Conservation (phyloP, 108 stramenopile genomes). For the Pseudonitzschia multiseries region DNA sequence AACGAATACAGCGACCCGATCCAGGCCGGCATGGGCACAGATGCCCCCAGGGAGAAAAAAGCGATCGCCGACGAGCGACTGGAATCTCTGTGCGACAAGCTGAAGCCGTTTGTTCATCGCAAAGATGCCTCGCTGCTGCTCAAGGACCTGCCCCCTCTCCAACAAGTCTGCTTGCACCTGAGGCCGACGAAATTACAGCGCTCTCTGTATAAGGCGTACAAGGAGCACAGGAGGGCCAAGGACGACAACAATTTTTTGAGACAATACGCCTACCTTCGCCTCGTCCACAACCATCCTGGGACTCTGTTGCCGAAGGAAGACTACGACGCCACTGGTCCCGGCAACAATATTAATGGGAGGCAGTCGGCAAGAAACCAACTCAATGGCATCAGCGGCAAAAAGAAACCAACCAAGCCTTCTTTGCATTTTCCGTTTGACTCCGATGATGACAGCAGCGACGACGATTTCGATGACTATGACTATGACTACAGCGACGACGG, state of each 20-base stretch:
- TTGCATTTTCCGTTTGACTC: constrained; percentile 25
- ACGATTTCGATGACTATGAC: too few relatives aligned
- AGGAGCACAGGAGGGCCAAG: constrained; percentile 28
- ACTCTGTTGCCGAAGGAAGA: constrained; percentile 1
- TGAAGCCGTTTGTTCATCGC: constrained; percentile 59
- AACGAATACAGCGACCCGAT: constrained; percentile 52
- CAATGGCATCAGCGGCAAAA: too few relatives aligned
- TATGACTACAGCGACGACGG: not conserved
- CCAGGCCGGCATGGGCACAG: constrained; percentile 48
- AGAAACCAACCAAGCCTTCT: not conserved
- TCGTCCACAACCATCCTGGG: constrained; percentile 69
- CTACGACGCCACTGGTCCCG: too few relatives aligned
- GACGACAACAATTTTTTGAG: constrained; percentile 49
- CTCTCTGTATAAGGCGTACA: constrained; percentile 51
- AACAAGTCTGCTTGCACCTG: constrained; percentile 63
- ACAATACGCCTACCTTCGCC: constrained; percentile 43
- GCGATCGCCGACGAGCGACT: constrained; percentile 6
- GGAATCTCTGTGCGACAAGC: constrained; percentile 33
- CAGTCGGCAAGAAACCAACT: too few relatives aligned
- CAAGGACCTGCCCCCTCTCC: constrained; percentile 54
- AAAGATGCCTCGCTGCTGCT: constrained; percentile 45
- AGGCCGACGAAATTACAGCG: constrained; percentile 59
- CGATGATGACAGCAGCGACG: constrained; percentile 20
- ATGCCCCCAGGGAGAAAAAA: constrained; percentile 9
- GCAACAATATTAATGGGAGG: too few relatives aligned